Conservation (phyloP, 176 grass and related monocot genomes). For the Avena eriantha region DNA sequence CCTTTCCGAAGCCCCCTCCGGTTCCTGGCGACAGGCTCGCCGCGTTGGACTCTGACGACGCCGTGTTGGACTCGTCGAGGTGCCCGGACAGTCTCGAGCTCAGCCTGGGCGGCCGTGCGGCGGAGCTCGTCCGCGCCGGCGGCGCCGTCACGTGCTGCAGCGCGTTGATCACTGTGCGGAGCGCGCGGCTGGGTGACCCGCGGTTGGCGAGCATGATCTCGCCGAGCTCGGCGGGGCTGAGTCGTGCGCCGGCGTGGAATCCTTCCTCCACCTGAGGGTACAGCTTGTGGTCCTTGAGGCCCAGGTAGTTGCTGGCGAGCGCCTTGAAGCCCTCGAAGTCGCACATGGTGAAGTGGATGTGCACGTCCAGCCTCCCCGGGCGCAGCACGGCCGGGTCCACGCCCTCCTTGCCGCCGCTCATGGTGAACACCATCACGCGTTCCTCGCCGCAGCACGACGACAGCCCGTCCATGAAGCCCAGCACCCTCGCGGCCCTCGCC, state of each 20-base stretch:
- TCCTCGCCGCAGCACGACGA: constrained; percentile 90
- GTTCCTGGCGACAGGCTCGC: constrained; percentile 36
- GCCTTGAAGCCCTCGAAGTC: constrained; percentile 91
- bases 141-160: constrained; percentile 54
- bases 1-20: constrained; percentile 56
- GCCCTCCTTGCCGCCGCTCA: constrained; percentile 65
- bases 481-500: constrained; percentile 52
- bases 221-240: constrained; percentile 94
- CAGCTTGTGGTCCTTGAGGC: constrained; percentile 95
- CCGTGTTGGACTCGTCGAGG: constrained; percentile 34
- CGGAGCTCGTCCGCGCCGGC: background rate
- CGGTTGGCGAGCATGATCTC: constrained; percentile 98
- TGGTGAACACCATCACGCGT: constrained; percentile 93
- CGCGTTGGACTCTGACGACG: background rate
- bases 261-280: constrained; percentile 94
- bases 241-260: constrained; percentile 72
- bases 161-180: constrained; percentile 82
- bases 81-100: constrained; percentile 45
- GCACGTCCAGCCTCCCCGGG: constrained; percentile 80
- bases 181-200: constrained; percentile 76
- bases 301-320: constrained; percentile 84
- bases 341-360: constrained; percentile 92
- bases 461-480: constrained; percentile 94
- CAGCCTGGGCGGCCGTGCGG: constrained; percentile 28
- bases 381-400: constrained; percentile 86